phyloP scores from a whole-genome alignment of 805 yeast species.

The Maudiozyma pseudohumilis region DNA sequence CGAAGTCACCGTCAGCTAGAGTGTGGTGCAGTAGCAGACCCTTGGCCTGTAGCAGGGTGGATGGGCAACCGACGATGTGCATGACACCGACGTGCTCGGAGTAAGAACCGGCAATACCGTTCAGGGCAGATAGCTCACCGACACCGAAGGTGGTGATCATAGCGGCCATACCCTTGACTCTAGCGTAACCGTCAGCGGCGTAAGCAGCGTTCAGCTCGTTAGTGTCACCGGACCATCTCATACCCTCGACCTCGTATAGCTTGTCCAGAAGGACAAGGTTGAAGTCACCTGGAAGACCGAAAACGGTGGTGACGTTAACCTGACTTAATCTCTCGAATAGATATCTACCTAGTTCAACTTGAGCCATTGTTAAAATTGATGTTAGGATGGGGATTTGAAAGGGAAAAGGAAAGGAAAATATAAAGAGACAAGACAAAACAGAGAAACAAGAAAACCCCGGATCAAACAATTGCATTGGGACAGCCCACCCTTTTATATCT shows the following conservation, averaged over 20 bases:
- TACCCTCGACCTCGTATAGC: constrained; percentile 3
- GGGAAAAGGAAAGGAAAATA: not conserved
- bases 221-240: constrained; percentile 4
- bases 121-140: constrained; percentile 2
- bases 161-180: constrained; percentile 3
- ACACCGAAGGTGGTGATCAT: constrained; percentile 3
- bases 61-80: constrained; percentile 2
- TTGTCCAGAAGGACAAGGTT: constrained; percentile 1
- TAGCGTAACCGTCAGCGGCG: constrained; percentile 4
- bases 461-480: not conserved
- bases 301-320: constrained; percentile 1
- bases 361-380: constrained; percentile 8
- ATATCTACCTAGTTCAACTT: constrained; percentile 1
- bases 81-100: constrained; percentile 3
- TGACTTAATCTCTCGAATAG: constrained; percentile 3
- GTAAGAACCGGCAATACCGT: constrained; percentile 4
- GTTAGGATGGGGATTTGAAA: not conserved
- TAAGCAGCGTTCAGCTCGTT: constrained; percentile 3
- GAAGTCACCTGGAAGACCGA: constrained; percentile 4
- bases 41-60: constrained; percentile 1
- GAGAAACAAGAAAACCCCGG: not conserved
- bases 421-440: not conserved
- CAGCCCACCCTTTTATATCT: not conserved
- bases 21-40: constrained; percentile 2
- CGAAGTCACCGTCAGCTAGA: constrained; percentile 2